Conservation (phyloP, 169 alveolate genomes). For the Cryptosporidium ubiquitum region DNA sequence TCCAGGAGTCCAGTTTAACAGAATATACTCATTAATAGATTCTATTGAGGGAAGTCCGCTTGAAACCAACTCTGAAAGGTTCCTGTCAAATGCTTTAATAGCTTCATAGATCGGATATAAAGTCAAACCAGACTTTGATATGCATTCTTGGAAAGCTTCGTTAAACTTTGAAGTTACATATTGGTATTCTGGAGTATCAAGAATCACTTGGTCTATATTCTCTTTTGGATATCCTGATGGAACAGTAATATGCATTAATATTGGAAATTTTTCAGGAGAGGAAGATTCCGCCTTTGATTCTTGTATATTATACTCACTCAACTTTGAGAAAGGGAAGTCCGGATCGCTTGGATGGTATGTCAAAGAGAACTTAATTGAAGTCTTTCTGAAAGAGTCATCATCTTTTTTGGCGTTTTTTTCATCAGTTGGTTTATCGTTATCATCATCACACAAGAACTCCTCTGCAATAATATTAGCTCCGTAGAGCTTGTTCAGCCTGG, state of each 20-base stretch:
- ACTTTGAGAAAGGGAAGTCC: slow-evolving; percentile 23
- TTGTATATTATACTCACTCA: slow-evolving; percentile 22
- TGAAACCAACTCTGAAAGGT: neutral
- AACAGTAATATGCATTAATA: neutral
- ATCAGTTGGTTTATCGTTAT: neutral
- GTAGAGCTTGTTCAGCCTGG: slow-evolving; percentile 4
- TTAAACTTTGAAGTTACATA: neutral
- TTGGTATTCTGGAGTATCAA: slow-evolving; percentile 27
- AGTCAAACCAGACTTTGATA: neutral
- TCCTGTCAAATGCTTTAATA: slow-evolving; percentile 30
- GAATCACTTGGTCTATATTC: slow-evolving; percentile 3
- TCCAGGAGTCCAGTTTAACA: slow-evolving; percentile 31
- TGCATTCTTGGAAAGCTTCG: neutral
- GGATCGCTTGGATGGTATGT: slow-evolving; percentile 52
- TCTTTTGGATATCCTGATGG: slow-evolving; percentile 59
- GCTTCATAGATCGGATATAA: slow-evolving; percentile 53
- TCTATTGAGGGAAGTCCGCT: slow-evolving; percentile 15
- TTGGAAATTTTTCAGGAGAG: neutral
- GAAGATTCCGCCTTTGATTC: neutral
- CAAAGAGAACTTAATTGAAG: neutral
- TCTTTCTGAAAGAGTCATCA: neutral
- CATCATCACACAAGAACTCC: neutral
- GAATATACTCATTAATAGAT: neutral
- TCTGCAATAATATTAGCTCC: neutral
- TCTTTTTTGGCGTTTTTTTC: neutral